phyloP scores from a whole-genome alignment of 2,329 filamentous ascomycete species.

The Cordyceps javanica region DNA sequence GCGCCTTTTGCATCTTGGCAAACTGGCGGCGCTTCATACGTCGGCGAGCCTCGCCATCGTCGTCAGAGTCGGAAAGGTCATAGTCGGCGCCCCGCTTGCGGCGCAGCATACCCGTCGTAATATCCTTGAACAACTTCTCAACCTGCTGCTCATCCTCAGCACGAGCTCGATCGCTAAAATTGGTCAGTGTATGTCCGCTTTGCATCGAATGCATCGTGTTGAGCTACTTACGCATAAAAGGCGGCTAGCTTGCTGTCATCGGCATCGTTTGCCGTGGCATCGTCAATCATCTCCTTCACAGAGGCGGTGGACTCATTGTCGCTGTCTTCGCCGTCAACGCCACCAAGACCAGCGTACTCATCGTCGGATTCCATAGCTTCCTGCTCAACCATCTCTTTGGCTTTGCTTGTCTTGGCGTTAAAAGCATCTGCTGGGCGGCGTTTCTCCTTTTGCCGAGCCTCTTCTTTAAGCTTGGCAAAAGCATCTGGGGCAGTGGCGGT shows the following conservation, averaged over 20 bases:
- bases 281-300: constrained; percentile 84
- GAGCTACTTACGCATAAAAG: constrained; percentile 72
- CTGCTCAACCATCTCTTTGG: constrained; percentile 81
- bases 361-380: constrained; percentile 97
- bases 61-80: constrained; percentile 85
- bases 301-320: constrained; percentile 65
- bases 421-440: constrained; percentile 51
- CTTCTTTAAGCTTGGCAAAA: constrained; percentile 67
- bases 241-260: constrained; percentile 79
- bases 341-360: constrained; percentile 91
- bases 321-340: constrained; percentile 80
- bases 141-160: constrained; percentile 79
- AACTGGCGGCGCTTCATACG: constrained; percentile 83
- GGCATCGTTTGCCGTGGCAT: constrained; percentile 67
- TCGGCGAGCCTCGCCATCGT: constrained; percentile 70
- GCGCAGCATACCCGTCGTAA: constrained; percentile 81
- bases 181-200: constrained; percentile 14
- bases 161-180: constrained; percentile 65
- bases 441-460: constrained; percentile 49
- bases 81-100: constrained; percentile 77
- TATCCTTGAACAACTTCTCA: constrained; percentile 85
- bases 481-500: constrained; percentile 30
- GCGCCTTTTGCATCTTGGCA: constrained; percentile 81
- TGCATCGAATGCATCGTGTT: not conserved
- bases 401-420: constrained; percentile 80